Evolutionary conservation across 2,329 filamentous ascomycete genomes (phyloP).

Genomic region (Westerdykella aurantiaca): DNA sequence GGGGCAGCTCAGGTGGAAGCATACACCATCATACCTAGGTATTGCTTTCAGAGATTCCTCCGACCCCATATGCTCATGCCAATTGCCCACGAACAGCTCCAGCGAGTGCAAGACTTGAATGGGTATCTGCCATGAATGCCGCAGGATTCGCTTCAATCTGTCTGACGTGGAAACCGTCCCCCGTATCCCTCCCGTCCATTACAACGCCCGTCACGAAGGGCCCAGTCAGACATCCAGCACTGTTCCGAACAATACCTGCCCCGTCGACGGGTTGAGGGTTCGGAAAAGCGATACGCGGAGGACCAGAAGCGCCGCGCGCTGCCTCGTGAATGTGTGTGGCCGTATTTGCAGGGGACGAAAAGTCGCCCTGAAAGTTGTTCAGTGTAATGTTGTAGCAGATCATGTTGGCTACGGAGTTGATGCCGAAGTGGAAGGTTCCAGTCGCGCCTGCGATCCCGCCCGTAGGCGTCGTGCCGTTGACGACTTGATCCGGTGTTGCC

Average conservation of each 20-base stretch:
- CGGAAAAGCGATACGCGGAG: constrained; percentile 41
- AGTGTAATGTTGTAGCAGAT: constrained; percentile 50
- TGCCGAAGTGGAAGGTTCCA: constrained; percentile 49
- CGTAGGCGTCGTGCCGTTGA: constrained; percentile 41
- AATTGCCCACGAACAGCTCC: constrained; percentile 50
- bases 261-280: constrained; percentile 17
- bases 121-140: constrained; percentile 50
- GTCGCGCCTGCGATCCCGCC: constrained; percentile 42
- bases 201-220: constrained; percentile 25
- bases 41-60: too few relatives aligned
- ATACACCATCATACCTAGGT: too few relatives aligned
- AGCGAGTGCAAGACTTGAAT: constrained; percentile 48
- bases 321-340: constrained; percentile 55
- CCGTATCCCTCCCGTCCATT: constrained; percentile 44
- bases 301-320: constrained; percentile 42
- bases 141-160: constrained; percentile 48
- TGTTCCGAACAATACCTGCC: constrained; percentile 12
- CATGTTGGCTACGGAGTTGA: constrained; percentile 43
- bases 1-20: too few relatives aligned
- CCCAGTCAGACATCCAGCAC: constrained; percentile 21
- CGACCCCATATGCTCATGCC: constrained; percentile 5
- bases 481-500: constrained; percentile 48
- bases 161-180: constrained; percentile 45
- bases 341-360: constrained; percentile 48
- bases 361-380: constrained; percentile 46